Evolutionary conservation across 306 rosid species (phyloP).

Genomic region (Macrotyloma uniflorum): DNA sequence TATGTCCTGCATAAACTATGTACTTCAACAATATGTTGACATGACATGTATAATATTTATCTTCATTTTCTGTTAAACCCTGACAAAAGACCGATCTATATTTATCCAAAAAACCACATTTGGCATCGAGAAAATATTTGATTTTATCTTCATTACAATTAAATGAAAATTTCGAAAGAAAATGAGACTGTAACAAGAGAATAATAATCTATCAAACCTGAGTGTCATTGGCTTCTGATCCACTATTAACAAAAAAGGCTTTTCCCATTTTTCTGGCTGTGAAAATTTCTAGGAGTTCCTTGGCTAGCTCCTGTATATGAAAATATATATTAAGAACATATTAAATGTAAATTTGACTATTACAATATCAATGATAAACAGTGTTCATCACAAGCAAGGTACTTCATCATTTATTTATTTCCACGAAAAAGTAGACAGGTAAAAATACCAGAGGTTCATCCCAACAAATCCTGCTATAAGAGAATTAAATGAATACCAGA

Average conservation of each 20-base stretch:
- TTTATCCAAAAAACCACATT: constrained; percentile 15
- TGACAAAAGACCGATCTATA: not conserved
- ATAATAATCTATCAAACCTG: constrained; percentile 60
- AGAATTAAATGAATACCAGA: constrained; percentile 60
- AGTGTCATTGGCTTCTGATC: constrained; percentile 98
- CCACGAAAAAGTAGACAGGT: no score
- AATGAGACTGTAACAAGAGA: constrained; percentile 29
- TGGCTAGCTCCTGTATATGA: constrained; percentile 81
- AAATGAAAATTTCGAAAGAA: constrained; percentile 19
- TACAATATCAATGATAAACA: no score
- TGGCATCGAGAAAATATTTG: constrained; percentile 23
- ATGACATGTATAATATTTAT: not conserved
- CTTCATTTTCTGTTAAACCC: constrained; percentile 15
- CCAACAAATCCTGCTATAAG: not conserved
- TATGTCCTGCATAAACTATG: not conserved
- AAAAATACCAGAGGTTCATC: no score
- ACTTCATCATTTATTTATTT: no score
- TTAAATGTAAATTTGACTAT: no score
- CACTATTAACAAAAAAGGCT: constrained; percentile 88
- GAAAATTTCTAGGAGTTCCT: constrained; percentile 72
- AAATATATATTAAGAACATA: no score
- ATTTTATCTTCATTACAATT: constrained; percentile 22
- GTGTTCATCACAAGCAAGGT: no score
- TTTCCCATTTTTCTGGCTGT: constrained; percentile 86
- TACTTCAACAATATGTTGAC: constrained; percentile 19